Base-by-base conservation (phyloP, 2,329 filamentous ascomycete species). In the Penicillium sp. region DNA sequence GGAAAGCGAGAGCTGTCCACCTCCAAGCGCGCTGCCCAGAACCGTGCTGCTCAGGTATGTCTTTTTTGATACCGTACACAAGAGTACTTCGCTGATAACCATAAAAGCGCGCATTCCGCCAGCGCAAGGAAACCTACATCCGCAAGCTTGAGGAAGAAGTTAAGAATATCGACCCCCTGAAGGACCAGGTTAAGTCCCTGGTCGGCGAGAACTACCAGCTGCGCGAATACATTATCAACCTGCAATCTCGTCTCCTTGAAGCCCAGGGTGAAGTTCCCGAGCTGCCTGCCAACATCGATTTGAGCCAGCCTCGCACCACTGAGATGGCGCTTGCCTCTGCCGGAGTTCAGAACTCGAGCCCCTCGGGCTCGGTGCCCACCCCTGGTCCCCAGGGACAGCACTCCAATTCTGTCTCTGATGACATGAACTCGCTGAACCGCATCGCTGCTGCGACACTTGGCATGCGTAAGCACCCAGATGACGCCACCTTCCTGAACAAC, bases 71-170 rank as follows among this genome's bases (percentile, higher is more conserved):
- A 13, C 19, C 35, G 53, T 40, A 21, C 29, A 15, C 23, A 12
- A 0, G n/a, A 25, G 15, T 17, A 17, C 41, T 46, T 57, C 21
- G 50, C 65, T 67, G 51, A 70, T 49, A 41, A 10, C 12, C 2
- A 6, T 42, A 61, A 64, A 68, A 99, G 93, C 87, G 94, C 73
- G 94, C 94, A 42, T 99, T 99, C 78, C 90, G 94, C 42, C 93
- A 97, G 78, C 89, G 94, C 62, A 99, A 99, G 74, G 94, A 99
- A 77, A 90, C 91, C 46, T 97, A 99, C 75, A 99, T 99, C 75
- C 96, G 96, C 80, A 95, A 96, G 74, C 84, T 99, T 7, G 94
- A 99, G 77, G 89, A 94, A 72, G 91, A 97, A 73, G 91, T 97
- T 51, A 88, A 91, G 69, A 90, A 94, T 31, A 90, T 86, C 64